Conservation (phyloP, 192 early-diverging fungal genomes). For the Podila epigama region DNA sequence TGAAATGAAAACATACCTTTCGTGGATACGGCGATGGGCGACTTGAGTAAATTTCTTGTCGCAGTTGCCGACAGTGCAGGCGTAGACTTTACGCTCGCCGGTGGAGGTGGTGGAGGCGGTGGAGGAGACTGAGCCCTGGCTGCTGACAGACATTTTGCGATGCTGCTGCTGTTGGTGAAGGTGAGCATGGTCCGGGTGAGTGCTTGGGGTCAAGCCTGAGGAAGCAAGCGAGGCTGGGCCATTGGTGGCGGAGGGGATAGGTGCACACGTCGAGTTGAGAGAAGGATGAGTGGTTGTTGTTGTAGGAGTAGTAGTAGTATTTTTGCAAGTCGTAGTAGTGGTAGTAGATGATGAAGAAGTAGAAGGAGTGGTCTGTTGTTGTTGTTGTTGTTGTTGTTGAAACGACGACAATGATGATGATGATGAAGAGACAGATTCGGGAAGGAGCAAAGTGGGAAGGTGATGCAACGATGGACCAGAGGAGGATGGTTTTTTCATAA, state of each 20-base stretch:
- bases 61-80: slow-evolving; percentile 60
- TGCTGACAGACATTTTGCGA: slow-evolving; percentile 33
- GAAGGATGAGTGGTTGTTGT: too few relatives aligned
- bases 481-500: slow-evolving; percentile 24
- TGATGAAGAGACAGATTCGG: slow-evolving; percentile 15
- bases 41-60: slow-evolving; percentile 73
- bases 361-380: too few relatives aligned
- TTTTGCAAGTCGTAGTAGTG: too few relatives aligned
- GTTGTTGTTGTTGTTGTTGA: too few relatives aligned
- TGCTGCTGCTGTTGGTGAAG: not conserved
- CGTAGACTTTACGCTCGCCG: slow-evolving; percentile 24
- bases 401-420: not conserved
- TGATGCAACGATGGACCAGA: slow-evolving; percentile 24
- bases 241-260: too few relatives aligned
- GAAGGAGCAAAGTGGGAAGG: slow-evolving; percentile 17
- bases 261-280: too few relatives aligned
- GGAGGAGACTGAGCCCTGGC: slow-evolving; percentile 34
- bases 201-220: slow-evolving; percentile 20
- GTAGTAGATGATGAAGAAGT: too few relatives aligned
- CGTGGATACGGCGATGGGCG: slow-evolving; percentile 79
- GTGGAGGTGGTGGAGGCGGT: slow-evolving; percentile 5
- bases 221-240: slow-evolving; percentile 6
- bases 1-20: slow-evolving; percentile 34
- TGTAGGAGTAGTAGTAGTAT: too few relatives aligned
- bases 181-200: slow-evolving; percentile 5